Evolutionary conservation across 305 asterid species (phyloP), one percentile per base, ranked within the genome.

Genomic region (Solanum chacoense): DNA sequence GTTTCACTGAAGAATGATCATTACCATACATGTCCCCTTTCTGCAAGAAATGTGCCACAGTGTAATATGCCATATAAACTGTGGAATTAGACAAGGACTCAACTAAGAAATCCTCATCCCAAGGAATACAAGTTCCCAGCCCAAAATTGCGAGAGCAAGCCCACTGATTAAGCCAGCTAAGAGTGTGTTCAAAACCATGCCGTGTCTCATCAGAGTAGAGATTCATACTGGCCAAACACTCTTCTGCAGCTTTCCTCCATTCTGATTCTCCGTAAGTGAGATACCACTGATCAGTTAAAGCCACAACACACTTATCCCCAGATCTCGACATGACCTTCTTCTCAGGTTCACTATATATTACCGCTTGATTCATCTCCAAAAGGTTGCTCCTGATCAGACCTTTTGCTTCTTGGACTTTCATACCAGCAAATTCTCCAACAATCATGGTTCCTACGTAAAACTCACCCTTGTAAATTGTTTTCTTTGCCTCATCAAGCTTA

Each of bases 161-260:
- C 99, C 99, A 97, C 77, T 96, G 98, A 89, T 93, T 95, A 93
- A 97, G 93, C 99, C 99, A 97, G 95, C 99, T 92, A 90, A 97
- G 90, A 72, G 99, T 94, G 92, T 97, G 98, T 89, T 95, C 98
- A 90, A 97, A 94, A 36, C 97, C 96, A 89, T 96, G 98, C 2
- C 97, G 91, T 2, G 98, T 59, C 90, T 97, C 98, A 8, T 96
- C 98, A 5, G 98, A 97, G 89, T 93, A 96, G 55, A 96, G 93
- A 88, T 93, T 95, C 98, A 97, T 97, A 88, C 92, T 90, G 89
- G 98, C 93, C 90, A 97, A 91, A 91, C 99, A 97, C 84, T 97
- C 96, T 91, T 96, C 99, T 2, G 99, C 94, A 34, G 92, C 91
- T 38, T 93, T 93, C 91, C 76, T 94, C 99, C 99, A 97, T 90